A percentile compares a stretch with the other conserved stretches of the same genome.
phyloP scores from a whole-genome alignment of 257 asterid genomes.

The Solanum corneliomulleri region DNA sequence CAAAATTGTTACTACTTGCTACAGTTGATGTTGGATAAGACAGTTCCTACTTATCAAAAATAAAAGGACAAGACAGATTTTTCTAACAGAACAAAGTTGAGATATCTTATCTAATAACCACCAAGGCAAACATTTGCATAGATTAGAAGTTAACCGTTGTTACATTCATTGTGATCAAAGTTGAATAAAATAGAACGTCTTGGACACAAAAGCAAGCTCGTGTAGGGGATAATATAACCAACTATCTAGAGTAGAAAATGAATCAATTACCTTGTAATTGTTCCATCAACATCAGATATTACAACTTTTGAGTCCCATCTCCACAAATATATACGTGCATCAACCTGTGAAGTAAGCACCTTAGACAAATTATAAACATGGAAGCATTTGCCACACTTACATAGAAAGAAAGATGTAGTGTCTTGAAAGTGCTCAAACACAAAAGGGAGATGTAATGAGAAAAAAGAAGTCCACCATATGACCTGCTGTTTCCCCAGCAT shows the following conservation, averaged over 20 bases:
- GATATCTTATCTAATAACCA: not conserved
- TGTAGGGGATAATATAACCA: not conserved
- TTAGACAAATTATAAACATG: constrained; percentile 6
- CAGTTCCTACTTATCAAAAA: not conserved
- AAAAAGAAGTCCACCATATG: not conserved
- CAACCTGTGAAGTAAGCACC: constrained; percentile 50
- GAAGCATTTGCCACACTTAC: not conserved
- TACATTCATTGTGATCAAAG: not conserved
- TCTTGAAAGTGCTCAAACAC: not conserved
- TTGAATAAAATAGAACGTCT: not conserved
- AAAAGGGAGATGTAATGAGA: not conserved
- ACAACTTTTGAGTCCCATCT: constrained; percentile 77
- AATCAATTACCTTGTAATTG: constrained; percentile 66
- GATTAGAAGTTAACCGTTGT: not conserved
- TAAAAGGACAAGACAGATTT: not conserved
- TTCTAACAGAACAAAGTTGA: not conserved
- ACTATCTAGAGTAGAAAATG: not conserved
- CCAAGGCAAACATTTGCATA: not conserved
- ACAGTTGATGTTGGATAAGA: not conserved
- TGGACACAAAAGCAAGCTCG: not conserved
- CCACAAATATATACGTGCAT: constrained; percentile 86
- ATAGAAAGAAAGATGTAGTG: not conserved
- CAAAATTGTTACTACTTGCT: not conserved
- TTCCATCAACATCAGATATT: constrained; percentile 98
- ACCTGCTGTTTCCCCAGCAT: constrained; percentile 97